These are phyloP conservation scores for Hamamelis virginiana DNA, from an alignment of 164 flowering plant genomes.

Conservation along the genomic window DNA sequence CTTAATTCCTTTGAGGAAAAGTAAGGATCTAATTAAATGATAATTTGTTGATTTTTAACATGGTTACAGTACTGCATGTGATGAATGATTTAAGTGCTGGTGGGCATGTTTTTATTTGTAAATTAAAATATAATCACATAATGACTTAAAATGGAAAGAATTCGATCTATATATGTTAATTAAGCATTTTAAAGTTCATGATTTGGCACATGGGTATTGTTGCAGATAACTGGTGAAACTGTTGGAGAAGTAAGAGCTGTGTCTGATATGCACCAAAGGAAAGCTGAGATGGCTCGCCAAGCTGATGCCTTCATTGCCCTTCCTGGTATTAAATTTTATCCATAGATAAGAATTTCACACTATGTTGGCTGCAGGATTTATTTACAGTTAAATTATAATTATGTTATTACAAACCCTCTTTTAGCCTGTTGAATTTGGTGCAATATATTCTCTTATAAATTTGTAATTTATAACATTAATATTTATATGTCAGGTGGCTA, in stretches of 20 bases:
- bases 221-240: conserved; percentile 76
- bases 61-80: too few species aligned
- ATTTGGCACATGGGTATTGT: not conserved
- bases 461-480: too few species aligned
- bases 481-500: conserved; percentile 66
- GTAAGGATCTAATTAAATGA: too few species aligned
- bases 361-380: not conserved
- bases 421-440: not conserved
- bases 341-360: not conserved
- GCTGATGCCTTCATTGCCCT: conserved; percentile 97
- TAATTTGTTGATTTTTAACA: too few species aligned
- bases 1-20: too few species aligned
- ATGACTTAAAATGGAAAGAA: too few species aligned
- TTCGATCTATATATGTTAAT: too few species aligned
- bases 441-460: not conserved
- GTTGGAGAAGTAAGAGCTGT: conserved; percentile 90
- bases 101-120: too few species aligned
- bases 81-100: too few species aligned
- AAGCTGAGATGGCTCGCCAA: conserved; percentile 93
- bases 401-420: too few species aligned
- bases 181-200: not conserved
- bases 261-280: conserved; percentile 89
- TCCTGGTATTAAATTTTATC: conserved; percentile 54
- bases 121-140: too few species aligned
- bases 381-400: not conserved